Evolutionary conservation across 257 asterid genomes (phyloP).

Genomic region (Solanum ossicruentum): DNA sequence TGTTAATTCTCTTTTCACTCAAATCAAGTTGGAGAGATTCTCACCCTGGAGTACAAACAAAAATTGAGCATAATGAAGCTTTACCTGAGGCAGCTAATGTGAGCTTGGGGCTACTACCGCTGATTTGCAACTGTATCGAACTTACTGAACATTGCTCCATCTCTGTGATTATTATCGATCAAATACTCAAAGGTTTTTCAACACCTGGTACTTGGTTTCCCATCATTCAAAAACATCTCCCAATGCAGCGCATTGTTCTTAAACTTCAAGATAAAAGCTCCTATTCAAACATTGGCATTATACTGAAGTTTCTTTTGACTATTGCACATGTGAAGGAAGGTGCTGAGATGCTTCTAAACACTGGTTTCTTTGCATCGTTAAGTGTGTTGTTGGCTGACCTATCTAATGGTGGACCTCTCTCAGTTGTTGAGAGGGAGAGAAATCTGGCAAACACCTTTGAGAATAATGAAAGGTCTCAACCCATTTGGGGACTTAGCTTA

Average conservation of each 20-base stretch:
- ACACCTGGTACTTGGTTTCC: conserved; percentile 73
- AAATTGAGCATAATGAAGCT: conserved; percentile 19
- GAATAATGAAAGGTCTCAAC: conserved; percentile 36
- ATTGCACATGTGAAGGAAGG: conserved; percentile 63
- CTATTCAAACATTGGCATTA: conserved; percentile 22
- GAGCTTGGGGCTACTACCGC: conserved; percentile 58
- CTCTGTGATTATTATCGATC: conserved; percentile 53
- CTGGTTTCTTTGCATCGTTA: conserved; percentile 59
- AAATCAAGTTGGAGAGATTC: conserved; percentile 18
- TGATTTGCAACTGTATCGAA: conserved; percentile 61
- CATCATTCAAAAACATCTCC: conserved; percentile 59
- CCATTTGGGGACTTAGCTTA: conserved; percentile 85
- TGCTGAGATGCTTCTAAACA: conserved; percentile 70
- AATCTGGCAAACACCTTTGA: conserved; percentile 23
- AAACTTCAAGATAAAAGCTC: conserved; percentile 47
- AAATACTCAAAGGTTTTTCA: conserved; percentile 54
- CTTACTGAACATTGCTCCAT: conserved; percentile 42
- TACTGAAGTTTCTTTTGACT: conserved; percentile 71
- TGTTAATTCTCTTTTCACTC: conserved; percentile 52
- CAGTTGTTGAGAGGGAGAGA: conserved; percentile 32
- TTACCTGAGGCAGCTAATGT: conserved; percentile 46
- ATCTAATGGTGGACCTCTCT: conserved; percentile 31
- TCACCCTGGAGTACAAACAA: background rate
- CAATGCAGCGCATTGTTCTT: conserved; percentile 44
- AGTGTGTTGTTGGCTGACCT: conserved; percentile 40